These are phyloP conservation scores for Bacidia rubella DNA, from an alignment of 495 filamentous ascomycete species.

Conservation along the genomic window DNA sequence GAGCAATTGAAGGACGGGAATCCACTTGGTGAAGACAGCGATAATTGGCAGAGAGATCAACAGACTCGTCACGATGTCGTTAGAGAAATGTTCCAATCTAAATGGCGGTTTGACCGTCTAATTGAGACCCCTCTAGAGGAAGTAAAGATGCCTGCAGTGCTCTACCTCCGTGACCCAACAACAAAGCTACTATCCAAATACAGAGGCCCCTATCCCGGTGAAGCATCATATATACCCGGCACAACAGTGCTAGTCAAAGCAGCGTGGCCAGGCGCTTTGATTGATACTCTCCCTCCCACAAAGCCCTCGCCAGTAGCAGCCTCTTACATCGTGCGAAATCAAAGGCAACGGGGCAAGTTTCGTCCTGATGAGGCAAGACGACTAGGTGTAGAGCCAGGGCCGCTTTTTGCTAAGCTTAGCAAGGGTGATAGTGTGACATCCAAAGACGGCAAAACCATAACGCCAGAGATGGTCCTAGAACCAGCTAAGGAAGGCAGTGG, in stretches of 20 bases:
- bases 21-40: background rate
- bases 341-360: conserved; percentile 70
- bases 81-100: conserved; percentile 67
- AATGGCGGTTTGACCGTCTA: conserved; percentile 59
- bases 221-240: conserved; percentile 36
- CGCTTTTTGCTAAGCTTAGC: conserved; percentile 39
- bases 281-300: conserved; percentile 51
- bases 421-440: conserved; percentile 41
- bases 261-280: conserved; percentile 68
- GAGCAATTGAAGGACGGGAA: background rate
- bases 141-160: conserved; percentile 50
- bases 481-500: conserved; percentile 43
- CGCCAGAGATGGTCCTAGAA: conserved; percentile 54
- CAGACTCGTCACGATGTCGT: conserved; percentile 47
- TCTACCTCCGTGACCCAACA: conserved; percentile 52
- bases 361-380: conserved; percentile 43
- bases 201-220: conserved; percentile 46
- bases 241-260: conserved; percentile 61
- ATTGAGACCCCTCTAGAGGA: conserved; percentile 47
- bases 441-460: conserved; percentile 42
- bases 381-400: conserved; percentile 41
- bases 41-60: conserved; percentile 28
- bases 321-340: conserved; percentile 70
- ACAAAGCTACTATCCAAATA: conserved; percentile 56
- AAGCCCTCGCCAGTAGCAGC: conserved; percentile 49